A percentile compares a stretch with the other conserved stretches of the same genome.
Evolutionary conservation across 2,329 filamentous ascomycete species (phyloP).

Genomic region (Trichoderma brevicompactum): DNA sequence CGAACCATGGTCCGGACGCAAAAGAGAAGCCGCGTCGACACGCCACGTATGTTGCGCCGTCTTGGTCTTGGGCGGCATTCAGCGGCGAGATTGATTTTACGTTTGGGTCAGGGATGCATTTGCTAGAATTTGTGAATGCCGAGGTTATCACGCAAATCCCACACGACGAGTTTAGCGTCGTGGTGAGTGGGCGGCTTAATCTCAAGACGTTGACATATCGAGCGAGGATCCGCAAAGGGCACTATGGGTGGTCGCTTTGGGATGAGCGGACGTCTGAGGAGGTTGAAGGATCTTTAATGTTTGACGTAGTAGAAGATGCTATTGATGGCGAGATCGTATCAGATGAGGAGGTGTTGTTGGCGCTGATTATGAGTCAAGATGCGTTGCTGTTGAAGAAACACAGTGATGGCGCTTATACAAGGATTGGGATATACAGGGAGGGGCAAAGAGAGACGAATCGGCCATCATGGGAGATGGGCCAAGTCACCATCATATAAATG

Average conservation of each 20-base stretch:
- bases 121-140: not conserved
- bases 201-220: conserved; percentile 6
- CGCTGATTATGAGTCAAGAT: conserved; percentile 4
- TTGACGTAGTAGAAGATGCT: not conserved
- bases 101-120: not conserved
- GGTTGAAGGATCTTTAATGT: not conserved
- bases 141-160: not conserved
- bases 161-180: conserved; percentile 8
- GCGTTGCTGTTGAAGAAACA: conserved; percentile 11
- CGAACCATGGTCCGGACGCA: conserved; percentile 12
- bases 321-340: not conserved
- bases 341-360: not conserved
- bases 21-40: conserved; percentile 6
- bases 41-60: conserved; percentile 13
- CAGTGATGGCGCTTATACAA: not conserved
- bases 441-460: not conserved
- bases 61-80: conserved; percentile 15
- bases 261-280: conserved; percentile 8
- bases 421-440: conserved; percentile 10
- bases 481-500: not conserved
- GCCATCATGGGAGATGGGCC: not conserved
- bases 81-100: conserved; percentile 20
- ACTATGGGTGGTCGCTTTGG: conserved; percentile 1
- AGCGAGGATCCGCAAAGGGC: not conserved
- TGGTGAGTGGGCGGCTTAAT: not conserved